Evolutionary conservation across 192 early-diverging fungal genomes (phyloP).

Genomic region (Entophlyctis helioformis): DNA sequence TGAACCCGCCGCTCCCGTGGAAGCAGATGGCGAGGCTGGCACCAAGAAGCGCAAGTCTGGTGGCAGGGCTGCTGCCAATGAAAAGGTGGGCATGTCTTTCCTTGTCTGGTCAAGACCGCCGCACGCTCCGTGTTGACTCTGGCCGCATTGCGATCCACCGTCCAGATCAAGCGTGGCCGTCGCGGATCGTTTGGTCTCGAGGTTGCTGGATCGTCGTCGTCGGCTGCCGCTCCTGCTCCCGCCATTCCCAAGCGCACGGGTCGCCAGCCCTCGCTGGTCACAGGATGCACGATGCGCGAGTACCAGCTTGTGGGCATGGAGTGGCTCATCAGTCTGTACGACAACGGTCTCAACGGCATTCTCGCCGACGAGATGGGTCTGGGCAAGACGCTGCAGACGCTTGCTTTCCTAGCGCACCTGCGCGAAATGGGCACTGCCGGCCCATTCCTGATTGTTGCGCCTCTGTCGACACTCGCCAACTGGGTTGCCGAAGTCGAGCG

Average conservation of each 20-base stretch:
- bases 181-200: no score
- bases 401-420: constrained; percentile 76
- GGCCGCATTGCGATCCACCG: neutral
- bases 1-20: neutral
- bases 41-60: constrained; percentile 2
- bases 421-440: constrained; percentile 69
- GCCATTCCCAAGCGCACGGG: neutral
- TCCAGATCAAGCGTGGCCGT: no score
- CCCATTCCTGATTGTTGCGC: constrained; percentile 81
- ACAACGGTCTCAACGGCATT: constrained; percentile 94
- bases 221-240: no score
- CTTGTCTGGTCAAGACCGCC: neutral
- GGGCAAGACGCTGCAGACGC: constrained; percentile 91
- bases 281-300: constrained; percentile 53
- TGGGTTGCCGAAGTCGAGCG: constrained; percentile 86
- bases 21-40: constrained; percentile 7
- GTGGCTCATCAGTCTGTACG: constrained; percentile 90
- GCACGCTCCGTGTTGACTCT: no score
- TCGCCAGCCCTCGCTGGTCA: constrained; percentile 18
- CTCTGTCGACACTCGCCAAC: constrained; percentile 80
- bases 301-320: constrained; percentile 93
- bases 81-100: neutral
- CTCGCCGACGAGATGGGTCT: constrained; percentile 94
- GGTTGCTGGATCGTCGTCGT: no score
- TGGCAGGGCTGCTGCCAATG: neutral